phyloP scores from a whole-genome alignment of 352 stramenopile genomes.

The Halophytophthora batemanensis region DNA sequence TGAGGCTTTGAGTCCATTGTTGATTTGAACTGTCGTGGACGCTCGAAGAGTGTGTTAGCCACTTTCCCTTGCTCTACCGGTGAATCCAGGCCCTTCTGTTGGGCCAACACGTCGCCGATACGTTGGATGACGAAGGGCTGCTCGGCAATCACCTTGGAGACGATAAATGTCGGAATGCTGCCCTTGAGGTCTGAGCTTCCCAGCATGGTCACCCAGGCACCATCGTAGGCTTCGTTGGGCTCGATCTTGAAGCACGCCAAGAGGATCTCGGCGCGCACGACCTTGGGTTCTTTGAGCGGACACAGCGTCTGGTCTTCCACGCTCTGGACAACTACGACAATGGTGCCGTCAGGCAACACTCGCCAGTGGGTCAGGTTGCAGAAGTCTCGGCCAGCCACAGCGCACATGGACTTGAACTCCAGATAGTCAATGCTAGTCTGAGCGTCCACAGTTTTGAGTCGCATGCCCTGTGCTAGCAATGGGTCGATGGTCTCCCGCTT shows the following conservation, averaged over 20 bases:
- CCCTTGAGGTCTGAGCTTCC: conserved; percentile 72
- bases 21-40: conserved; percentile 5
- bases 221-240: conserved; percentile 50
- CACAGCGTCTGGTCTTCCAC: conserved; percentile 55
- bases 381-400: conserved; percentile 73
- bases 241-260: conserved; percentile 65
- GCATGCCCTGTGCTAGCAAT: conserved; percentile 43
- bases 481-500: conserved; percentile 54
- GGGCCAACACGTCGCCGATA: conserved; percentile 53
- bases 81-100: conserved; percentile 35
- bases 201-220: conserved; percentile 60
- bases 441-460: conserved; percentile 38
- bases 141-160: conserved; percentile 54
- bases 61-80: conserved; percentile 36
- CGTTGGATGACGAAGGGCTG: conserved; percentile 65
- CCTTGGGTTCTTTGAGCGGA: conserved; percentile 64
- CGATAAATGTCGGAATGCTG: conserved; percentile 58
- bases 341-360: conserved; percentile 54
- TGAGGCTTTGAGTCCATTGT: conserved; percentile 10
- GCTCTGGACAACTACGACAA: conserved; percentile 64
- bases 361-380: conserved; percentile 71
- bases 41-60: conserved; percentile 44
- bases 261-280: conserved; percentile 64
- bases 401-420: conserved; percentile 76
- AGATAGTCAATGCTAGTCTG: conserved; percentile 70